Conservation (phyloP, 306 rosid genomes). For the Lathyrus oleraceus region DNA sequence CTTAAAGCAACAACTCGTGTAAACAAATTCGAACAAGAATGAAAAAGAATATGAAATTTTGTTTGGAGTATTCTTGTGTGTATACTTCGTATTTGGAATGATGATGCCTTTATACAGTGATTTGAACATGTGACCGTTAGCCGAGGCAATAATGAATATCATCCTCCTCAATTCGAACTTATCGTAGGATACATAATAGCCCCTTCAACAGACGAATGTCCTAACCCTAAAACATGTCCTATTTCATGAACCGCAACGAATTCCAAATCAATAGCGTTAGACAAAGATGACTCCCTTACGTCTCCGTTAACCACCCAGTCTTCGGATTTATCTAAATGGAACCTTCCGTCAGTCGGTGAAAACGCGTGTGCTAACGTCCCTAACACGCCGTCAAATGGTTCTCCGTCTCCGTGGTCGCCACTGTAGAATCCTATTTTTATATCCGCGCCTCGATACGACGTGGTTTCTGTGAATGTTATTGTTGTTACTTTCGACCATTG, state of each 20-base stretch:
- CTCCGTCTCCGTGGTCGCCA: conserved; percentile 91
- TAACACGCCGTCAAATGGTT: conserved; percentile 71
- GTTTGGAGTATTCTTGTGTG: too few relatives aligned
- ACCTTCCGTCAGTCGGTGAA: conserved; percentile 75
- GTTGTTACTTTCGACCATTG: conserved; percentile 76
- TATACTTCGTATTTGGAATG: too few relatives aligned
- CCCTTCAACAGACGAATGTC: conserved; percentile 71
- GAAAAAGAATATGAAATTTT: too few relatives aligned
- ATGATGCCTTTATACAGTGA: too few relatives aligned
- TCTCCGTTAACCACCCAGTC: conserved; percentile 76
- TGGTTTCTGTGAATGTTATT: conserved; percentile 46
- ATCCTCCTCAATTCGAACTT: conserved; percentile 49
- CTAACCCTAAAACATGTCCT: conserved; percentile 81
- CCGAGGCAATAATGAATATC: too few relatives aligned
- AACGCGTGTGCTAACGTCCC: conserved; percentile 93
- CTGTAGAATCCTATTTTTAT: conserved; percentile 59
- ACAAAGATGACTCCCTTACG: conserved; percentile 36
- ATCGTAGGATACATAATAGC: conserved; percentile 88
- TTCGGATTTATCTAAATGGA: conserved; percentile 70
- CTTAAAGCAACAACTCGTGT: too few relatives aligned
- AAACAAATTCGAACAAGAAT: too few relatives aligned
- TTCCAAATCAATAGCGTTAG: conserved; percentile 70
- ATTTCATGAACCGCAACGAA: conserved; percentile 94
- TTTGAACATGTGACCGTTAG: too few relatives aligned
- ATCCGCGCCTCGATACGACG: conserved; percentile 42